phyloP scores from a whole-genome alignment of 768 basidiomycete species.

The Mycena galericulata region DNA sequence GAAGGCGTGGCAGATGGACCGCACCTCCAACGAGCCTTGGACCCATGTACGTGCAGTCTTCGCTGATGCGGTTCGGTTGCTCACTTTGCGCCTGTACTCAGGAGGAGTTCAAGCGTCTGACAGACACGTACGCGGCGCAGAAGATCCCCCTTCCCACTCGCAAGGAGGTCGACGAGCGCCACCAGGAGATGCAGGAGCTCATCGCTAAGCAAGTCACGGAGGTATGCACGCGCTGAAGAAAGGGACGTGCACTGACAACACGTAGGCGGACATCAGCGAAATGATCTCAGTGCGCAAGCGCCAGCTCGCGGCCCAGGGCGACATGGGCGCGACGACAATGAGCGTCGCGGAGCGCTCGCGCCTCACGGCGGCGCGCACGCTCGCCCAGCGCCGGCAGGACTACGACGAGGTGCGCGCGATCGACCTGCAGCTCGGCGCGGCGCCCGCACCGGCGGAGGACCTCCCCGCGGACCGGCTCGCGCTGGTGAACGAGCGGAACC shows the following conservation, averaged over 20 bases:
- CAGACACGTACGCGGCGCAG: conserved; percentile 56
- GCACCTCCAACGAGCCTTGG: conserved; percentile 83
- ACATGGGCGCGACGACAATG: conserved; percentile 48
- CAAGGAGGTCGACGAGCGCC: conserved; percentile 74
- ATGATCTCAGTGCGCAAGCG: conserved; percentile 77
- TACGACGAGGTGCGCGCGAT: conserved; percentile 68
- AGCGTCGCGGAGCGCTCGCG: conserved; percentile 67
- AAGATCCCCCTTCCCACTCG: conserved; percentile 78
- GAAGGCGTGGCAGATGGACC: conserved; percentile 80
- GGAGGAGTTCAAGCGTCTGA: conserved; percentile 73
- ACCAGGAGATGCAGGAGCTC: conserved; percentile 69
- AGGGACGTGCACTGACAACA: background rate
- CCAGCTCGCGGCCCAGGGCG: conserved; percentile 48
- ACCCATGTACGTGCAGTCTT: conserved; percentile 60
- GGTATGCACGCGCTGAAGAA: conserved; percentile 53
- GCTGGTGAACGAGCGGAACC: conserved; percentile 90
- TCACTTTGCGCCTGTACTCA: conserved; percentile 42
- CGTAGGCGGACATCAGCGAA: conserved; percentile 70
- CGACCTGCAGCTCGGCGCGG: conserved; percentile 71
- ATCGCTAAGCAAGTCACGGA: conserved; percentile 79
- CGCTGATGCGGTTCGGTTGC: background rate
- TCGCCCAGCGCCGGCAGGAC: conserved; percentile 84
- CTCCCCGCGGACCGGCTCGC: conserved; percentile 67
- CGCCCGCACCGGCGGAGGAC: conserved; percentile 48
- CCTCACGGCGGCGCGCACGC: conserved; percentile 75